A percentile compares a stretch with the other conserved stretches of the same genome.
Evolutionary conservation across 331 rosid species (phyloP).

Genomic region (Stylosanthes scabra): DNA sequence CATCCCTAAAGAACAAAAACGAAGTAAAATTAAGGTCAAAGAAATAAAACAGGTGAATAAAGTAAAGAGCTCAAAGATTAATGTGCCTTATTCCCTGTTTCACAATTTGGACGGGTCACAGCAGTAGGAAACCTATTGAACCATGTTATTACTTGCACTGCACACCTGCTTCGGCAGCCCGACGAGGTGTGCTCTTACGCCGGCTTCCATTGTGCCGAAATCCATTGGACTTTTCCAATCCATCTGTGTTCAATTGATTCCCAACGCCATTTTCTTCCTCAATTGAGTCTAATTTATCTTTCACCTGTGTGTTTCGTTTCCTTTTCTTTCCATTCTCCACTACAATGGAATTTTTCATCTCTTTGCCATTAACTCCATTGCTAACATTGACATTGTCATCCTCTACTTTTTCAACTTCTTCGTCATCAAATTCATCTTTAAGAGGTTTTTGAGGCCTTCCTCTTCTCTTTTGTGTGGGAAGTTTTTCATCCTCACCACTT

Average conservation of each 20-base stretch:
- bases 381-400: constrained; percentile 68
- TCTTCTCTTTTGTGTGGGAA: constrained; percentile 85
- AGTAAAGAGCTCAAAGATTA: constrained; percentile 47
- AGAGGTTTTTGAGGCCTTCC: constrained; percentile 92
- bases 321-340: constrained; percentile 83
- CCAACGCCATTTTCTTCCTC: constrained; percentile 82
- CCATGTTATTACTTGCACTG: constrained; percentile 73
- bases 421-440: constrained; percentile 85
- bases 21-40: constrained; percentile 31
- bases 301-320: constrained; percentile 66
- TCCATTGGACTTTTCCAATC: constrained; percentile 74
- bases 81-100: constrained; percentile 54
- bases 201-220: constrained; percentile 93
- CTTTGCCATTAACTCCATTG: constrained; percentile 65
- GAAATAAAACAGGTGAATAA: constrained; percentile 47
- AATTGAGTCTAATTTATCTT: constrained; percentile 71
- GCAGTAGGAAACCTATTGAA: constrained; percentile 47
- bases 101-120: constrained; percentile 34
- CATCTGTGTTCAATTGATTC: constrained; percentile 67
- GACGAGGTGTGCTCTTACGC: constrained; percentile 87
- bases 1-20: constrained; percentile 22
- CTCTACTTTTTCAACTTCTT: constrained; percentile 68
- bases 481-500: constrained; percentile 90
- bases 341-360: constrained; percentile 56
- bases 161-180: constrained; percentile 97